Conservation (phyloP, 768 basidiomycete species). For the Kwoniella dendrophila region DNA sequence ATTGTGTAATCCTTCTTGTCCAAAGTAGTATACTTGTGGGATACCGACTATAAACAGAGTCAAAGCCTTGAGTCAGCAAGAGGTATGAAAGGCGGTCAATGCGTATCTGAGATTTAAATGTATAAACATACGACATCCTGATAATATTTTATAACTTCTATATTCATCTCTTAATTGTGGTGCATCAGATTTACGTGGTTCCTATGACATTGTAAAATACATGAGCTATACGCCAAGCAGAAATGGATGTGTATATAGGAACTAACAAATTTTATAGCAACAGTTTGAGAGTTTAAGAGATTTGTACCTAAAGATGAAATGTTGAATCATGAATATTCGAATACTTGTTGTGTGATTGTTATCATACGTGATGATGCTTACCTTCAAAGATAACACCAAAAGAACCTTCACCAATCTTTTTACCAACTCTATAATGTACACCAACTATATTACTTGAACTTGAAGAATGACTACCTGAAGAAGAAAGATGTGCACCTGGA, state of each 20-base stretch:
- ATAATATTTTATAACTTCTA: slow-evolving; percentile 92
- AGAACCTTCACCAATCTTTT: slow-evolving; percentile 95
- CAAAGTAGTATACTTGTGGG: slow-evolving; percentile 99
- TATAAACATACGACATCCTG: slow-evolving; percentile 76
- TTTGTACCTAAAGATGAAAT: slow-evolving; percentile 74
- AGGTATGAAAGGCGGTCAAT: background rate
- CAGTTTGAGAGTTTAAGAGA: slow-evolving; percentile 94
- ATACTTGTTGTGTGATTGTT: slow-evolving; percentile 3
- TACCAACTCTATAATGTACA: slow-evolving; percentile 95
- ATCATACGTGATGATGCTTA: slow-evolving; percentile 38
- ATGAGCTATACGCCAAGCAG: background rate
- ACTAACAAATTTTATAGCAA: slow-evolving; percentile 99
- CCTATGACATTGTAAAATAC: slow-evolving; percentile 40
- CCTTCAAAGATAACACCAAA: slow-evolving; percentile 99
- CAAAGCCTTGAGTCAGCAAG: background rate
- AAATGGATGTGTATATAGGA: slow-evolving; percentile 57
- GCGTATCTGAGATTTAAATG: slow-evolving; percentile 16
- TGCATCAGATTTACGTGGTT: slow-evolving; percentile 88
- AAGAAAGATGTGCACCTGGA: slow-evolving; percentile 43
- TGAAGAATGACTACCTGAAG: slow-evolving; percentile 44
- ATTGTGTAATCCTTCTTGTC: slow-evolving; percentile 97
- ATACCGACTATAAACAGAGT: slow-evolving; percentile 71
- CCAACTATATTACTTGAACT: slow-evolving; percentile 68
- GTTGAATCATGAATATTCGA: background rate
- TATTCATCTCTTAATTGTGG: slow-evolving; percentile 98